Evolutionary conservation across 768 basidiomycete genomes (phyloP), one percentile per base, ranked within the genome.

Genomic region (Mycena kentingensis): DNA sequence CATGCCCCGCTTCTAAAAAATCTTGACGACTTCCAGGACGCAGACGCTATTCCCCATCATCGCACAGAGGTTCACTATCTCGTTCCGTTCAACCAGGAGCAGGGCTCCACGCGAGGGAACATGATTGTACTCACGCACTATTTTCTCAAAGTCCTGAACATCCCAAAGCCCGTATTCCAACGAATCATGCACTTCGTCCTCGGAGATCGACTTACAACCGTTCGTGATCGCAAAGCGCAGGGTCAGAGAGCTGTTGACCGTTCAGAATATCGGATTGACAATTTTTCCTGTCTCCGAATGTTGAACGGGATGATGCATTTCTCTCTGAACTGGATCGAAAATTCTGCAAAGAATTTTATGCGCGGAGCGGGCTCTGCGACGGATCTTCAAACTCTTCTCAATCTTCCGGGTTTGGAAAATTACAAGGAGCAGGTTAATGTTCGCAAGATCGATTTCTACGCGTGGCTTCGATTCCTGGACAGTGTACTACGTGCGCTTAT

Each of bases 301-400:
- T 28, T 52, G 51, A 63, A 55, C 21, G 60, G 60, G 3, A 39
- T 63, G 4, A 62, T 62, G 60, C 60, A 62, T 29, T 51, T 55
- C 19, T 3, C 6, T 28, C 29, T 62, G 26, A 62, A 62, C 27
- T 55, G 55, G 25, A 62, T 62, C 16, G 1, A 47, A 2, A 55
- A 52, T 3, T 26, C 47, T 16, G 57, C 44, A 1, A 34, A 41
- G 10, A 55, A 51, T 34, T 42, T n/a, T 18, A 54, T 57, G 57
- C n/a, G n/a, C n/a, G n/a, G n/a, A n/a, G 60, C 57, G 1, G 34
- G 32, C 10, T 34, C 22, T 8, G 37, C 25, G 6, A 18, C 32
- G 27, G 53, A 61, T 21, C 15, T 32, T 24, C 37, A 58, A 12
- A 61, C 57, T 27, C 52, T 61, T 12, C 21, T 19, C 8, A 49